A percentile compares a stretch with the other conserved stretches of the same genome.
phyloP scores from a whole-genome alignment of 2,329 filamentous ascomycete genomes.

The Clonostachys sp. region DNA sequence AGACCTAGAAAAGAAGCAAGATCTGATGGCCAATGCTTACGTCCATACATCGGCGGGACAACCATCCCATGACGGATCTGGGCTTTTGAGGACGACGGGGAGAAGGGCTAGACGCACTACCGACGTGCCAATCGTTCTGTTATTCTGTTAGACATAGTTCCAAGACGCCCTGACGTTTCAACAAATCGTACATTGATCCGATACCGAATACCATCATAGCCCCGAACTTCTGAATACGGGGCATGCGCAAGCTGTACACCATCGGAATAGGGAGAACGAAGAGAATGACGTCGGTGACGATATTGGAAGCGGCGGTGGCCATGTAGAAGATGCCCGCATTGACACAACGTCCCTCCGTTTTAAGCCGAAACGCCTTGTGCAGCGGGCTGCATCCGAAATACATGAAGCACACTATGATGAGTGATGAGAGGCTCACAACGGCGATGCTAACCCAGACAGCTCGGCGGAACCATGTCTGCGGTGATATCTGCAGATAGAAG shows the following conservation, averaged over 20 bases:
- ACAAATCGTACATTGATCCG: slow-evolving; percentile 17
- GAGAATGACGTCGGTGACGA: slow-evolving; percentile 39
- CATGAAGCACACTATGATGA: slow-evolving; percentile 13
- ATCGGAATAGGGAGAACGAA: slow-evolving; percentile 39
- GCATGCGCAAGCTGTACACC: slow-evolving; percentile 35
- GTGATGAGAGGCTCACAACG: slow-evolving; percentile 19
- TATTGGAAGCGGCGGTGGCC: slow-evolving; percentile 38
- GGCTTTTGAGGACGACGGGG: slow-evolving; percentile 11
- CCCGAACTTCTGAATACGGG: slow-evolving; percentile 36
- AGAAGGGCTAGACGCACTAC: slow-evolving; percentile 18
- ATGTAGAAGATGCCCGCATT: slow-evolving; percentile 40
- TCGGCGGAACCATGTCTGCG: slow-evolving; percentile 20
- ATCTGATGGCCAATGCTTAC: slow-evolving; percentile 11
- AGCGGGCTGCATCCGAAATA: slow-evolving; percentile 14
- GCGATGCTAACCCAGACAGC: slow-evolving; percentile 17
- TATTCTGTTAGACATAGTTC: neutral
- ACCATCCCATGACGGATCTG: slow-evolving; percentile 20
- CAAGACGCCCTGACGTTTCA: neutral
- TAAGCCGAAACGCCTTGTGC: slow-evolving; percentile 11
- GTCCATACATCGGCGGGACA: slow-evolving; percentile 18
- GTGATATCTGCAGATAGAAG: slow-evolving; percentile 29
- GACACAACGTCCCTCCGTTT: slow-evolving; percentile 26
- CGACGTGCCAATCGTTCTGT: slow-evolving; percentile 23
- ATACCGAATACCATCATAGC: slow-evolving; percentile 36
- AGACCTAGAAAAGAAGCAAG: neutral